Evolutionary conservation across 495 filamentous ascomycete species (phyloP), one percentile per base, ranked within the genome.

Genomic region (Aspergillus indologenus): DNA sequence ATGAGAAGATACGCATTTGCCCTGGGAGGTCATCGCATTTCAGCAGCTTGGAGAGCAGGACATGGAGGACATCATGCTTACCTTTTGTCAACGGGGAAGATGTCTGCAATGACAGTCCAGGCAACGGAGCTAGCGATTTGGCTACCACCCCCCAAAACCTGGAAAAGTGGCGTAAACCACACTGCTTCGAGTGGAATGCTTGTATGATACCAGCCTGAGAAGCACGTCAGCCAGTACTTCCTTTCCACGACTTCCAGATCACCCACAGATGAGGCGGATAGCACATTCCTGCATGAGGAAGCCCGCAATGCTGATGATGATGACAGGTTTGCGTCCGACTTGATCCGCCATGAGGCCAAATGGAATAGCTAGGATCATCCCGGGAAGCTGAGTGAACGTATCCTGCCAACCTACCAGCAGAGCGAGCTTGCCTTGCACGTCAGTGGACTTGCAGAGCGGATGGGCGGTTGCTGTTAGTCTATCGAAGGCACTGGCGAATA

Each of bases 161-260:
- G 58, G 45, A 61, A 56, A 7, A 61, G 40, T 12, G 53, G 29
- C n/a, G 58, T 52, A 23, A 56, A 51, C 53, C 58, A 61, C 46
- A 61, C 29, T 11, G 45, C 46, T 11, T 53, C 45, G 0, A 24
- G 53, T 1, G 58, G 58, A 19, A 61, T 61, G 20, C 17, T 21
- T 31, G 24, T 22, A 56, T 46, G 54, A 21, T 51, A 56, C 58
- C 53, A 56, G 53, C 58, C 58, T 60, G 8, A 23, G 17, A 19
- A 2, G 34, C 11, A 11, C 47, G 23, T 57, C 24, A 57, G 54
- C 21, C 3, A 17, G 8, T 8, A 24, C 21, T 22, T 12, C 20
- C 17, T 3, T 14, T 57, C 17, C 8, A 8, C 9, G 23, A 9
- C 43, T 14, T 11, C 40, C 5, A 44, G 9, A 21, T 22, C 9